A percentile compares a stretch with the other conserved stretches of the same genome.
Evolutionary conservation across 2,329 filamentous ascomycete species (phyloP).

Genomic region (Pseudogymnoascus sp.): DNA sequence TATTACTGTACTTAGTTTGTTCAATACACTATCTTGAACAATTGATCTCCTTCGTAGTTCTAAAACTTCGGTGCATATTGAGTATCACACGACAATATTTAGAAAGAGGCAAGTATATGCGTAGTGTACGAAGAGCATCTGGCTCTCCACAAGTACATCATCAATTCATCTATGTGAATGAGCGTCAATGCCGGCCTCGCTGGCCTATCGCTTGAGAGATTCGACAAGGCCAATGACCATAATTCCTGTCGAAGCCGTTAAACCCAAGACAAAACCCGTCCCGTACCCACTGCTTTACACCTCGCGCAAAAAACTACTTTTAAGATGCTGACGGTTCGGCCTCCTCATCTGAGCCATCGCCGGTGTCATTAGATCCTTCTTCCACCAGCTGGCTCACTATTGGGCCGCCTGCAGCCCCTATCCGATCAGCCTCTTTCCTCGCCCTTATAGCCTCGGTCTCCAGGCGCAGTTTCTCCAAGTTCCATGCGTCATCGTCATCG

Average conservation of each 20-base stretch:
- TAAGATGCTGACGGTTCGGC: not conserved
- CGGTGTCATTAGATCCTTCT: conserved; percentile 10
- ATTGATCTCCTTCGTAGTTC: not conserved
- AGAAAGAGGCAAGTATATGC: not conserved
- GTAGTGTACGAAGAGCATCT: not conserved
- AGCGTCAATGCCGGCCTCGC: conserved; percentile 7
- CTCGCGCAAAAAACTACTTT: conserved; percentile 1
- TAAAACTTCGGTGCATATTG: not conserved
- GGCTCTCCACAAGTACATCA: not conserved
- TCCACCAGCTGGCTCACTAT: not conserved
- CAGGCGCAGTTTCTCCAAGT: conserved; percentile 70
- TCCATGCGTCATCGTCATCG: conserved; percentile 53
- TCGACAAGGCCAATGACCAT: conserved; percentile 4
- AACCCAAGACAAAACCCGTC: conserved; percentile 5
- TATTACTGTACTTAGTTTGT: not conserved
- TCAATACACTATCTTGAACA: not conserved
- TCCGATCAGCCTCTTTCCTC: conserved; percentile 69
- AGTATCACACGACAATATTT: not conserved
- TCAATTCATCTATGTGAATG: conserved; percentile 5
- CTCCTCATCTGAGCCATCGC: conserved; percentile 10
- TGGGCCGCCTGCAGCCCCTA: conserved; percentile 26
- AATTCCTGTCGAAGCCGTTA: not conserved
- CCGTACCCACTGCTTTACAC: conserved; percentile 5
- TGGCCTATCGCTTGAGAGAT: not conserved
- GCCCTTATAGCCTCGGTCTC: conserved; percentile 75